Evolutionary conservation across 331 rosid species (phyloP).

Genomic region (Cucumis variabilis): DNA sequence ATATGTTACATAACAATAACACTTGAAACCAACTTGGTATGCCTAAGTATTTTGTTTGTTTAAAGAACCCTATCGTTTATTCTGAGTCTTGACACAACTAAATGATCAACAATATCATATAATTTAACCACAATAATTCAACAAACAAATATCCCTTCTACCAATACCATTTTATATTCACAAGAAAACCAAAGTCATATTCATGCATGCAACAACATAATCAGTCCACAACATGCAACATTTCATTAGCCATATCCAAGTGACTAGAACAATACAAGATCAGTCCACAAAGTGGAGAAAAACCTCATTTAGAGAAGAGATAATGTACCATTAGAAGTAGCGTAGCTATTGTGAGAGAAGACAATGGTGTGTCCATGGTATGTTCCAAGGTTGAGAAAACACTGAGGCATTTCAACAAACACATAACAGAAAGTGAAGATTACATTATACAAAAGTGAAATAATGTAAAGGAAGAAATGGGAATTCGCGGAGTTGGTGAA

Average conservation of each 20-base stretch:
- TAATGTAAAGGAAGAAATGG: neutral
- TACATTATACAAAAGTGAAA: neutral
- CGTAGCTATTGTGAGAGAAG: conserved; percentile 14
- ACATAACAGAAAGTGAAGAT: neutral
- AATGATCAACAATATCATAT: neutral
- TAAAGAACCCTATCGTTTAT: neutral
- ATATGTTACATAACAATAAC: neutral
- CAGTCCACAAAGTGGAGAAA: neutral
- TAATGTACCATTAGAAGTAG: conserved; percentile 9
- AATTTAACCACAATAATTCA: neutral
- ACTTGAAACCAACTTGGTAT: neutral
- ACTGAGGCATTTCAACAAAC: conserved; percentile 18
- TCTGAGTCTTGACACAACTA: neutral
- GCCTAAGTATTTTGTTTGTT: neutral
- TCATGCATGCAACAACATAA: neutral
- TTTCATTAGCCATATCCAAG: neutral
- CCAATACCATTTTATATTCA: neutral
- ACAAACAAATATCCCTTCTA: neutral
- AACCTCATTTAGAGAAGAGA: neutral
- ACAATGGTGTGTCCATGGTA: conserved; percentile 8
- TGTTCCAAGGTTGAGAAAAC: neutral
- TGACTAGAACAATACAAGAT: neutral
- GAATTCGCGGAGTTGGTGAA: neutral
- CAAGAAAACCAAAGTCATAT: neutral
- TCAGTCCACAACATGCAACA: conserved; percentile 7